Base-by-base conservation (phyloP, 495 filamentous ascomycete species). In the Penicillium paxilli region DNA sequence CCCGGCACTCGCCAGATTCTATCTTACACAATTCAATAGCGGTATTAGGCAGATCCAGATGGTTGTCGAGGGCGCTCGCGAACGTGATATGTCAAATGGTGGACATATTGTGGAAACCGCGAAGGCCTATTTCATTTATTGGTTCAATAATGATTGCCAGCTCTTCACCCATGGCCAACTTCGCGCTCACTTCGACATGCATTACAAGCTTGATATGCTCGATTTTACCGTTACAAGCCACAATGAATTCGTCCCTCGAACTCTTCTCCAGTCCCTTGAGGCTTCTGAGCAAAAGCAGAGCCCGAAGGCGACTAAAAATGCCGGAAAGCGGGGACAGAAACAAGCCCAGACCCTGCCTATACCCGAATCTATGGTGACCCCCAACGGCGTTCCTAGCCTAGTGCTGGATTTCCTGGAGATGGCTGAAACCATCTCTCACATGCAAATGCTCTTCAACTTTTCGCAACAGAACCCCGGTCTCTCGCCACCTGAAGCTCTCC, bases 41-140 rank as follows among this genome's bases (percentile, higher is more conserved):
- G 90, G 90, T 5, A 84, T 96, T 32, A 81, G 79, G 44, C 84
- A 80, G 19, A 89, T 96, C 45, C 90, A 94, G 64, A 80, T 96
- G 75, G 78, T 88, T 16, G 74, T 91, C 45, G 81, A 84, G 56
- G 70, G 63, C 12, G 65, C 76, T 21, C 75, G 70, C 41, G 87
- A 92, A 52, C 77, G 72, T 19, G 71, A 81, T 23, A 58, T 84
- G 40, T 72, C 78, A 3, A 80, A 82, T 47, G 85, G 86, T 42
- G 81, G 80, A 35, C 84, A 89, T 52, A 79, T 82, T 53, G 80
- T 90, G 23, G 83, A 87, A 52, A 82, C 84, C 51, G 58, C 51
- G 14, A 85, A 78, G 54, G 80, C 83, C 21, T 88, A 77, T 53
- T 80, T 90, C 38, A 80, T 87, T 16, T 89, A 90, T 58, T 90